Percentiles rank a stretch among this genome's conserved stretches.
phyloP scores from a whole-genome alignment of 805 yeast genomes.

The Blastobotrys chiropterorum region DNA sequence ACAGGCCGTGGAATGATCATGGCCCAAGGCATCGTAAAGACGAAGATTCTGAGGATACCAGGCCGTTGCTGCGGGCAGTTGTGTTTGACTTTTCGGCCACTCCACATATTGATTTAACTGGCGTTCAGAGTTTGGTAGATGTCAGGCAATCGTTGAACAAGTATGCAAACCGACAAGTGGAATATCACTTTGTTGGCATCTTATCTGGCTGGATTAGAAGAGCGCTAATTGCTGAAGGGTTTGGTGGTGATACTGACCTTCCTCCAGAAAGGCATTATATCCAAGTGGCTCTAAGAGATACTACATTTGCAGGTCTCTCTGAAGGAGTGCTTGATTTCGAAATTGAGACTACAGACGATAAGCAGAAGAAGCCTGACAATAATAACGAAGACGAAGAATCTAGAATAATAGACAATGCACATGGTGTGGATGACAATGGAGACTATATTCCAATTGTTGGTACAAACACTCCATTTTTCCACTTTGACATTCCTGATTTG shows the following conservation, averaged over 20 bases:
- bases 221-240: slow-evolving; percentile 67
- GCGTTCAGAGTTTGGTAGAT: slow-evolving; percentile 72
- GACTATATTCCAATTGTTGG: slow-evolving; percentile 49
- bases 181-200: slow-evolving; percentile 83
- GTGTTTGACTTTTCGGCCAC: slow-evolving; percentile 81
- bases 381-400: slow-evolving; percentile 23
- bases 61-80: slow-evolving; percentile 65
- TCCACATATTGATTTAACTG: slow-evolving; percentile 70
- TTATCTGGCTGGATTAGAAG: slow-evolving; percentile 82
- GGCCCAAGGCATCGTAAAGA: slow-evolving; percentile 44
- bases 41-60: slow-evolving; percentile 35
- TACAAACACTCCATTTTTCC: slow-evolving; percentile 71
- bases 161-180: slow-evolving; percentile 78
- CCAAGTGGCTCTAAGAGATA: slow-evolving; percentile 13
- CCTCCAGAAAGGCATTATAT: slow-evolving; percentile 18
- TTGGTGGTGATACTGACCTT: slow-evolving; percentile 52
- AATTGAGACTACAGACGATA: slow-evolving; percentile 5
- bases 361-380: slow-evolving; percentile 16
- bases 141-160: slow-evolving; percentile 62
- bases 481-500: slow-evolving; percentile 61
- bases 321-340: slow-evolving; percentile 12
- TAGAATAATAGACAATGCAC: background rate
- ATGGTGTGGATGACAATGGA: slow-evolving; percentile 24
- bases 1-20: slow-evolving; percentile 88
- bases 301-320: slow-evolving; percentile 9